These are phyloP conservation scores for Leucaena leucocephala DNA, from an alignment of 306 rosid genomes.

Conservation along the genomic window DNA sequence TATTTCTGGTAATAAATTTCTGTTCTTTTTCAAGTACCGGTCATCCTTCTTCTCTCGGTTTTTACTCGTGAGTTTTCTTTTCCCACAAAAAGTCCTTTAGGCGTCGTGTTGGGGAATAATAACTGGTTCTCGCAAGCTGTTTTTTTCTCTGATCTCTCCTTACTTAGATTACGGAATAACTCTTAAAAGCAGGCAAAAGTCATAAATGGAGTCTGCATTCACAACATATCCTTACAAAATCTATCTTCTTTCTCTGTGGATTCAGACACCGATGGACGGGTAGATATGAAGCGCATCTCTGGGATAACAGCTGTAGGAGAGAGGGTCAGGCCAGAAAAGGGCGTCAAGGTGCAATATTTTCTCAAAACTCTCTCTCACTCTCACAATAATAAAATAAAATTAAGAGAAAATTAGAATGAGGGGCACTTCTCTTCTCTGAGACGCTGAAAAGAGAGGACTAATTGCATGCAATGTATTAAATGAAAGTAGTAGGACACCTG, in stretches of 20 bases:
- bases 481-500: conserved; percentile 24
- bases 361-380: not conserved
- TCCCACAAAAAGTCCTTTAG: not conserved
- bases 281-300: conserved; percentile 96
- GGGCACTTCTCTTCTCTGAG: not conserved
- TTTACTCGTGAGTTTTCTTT: not conserved
- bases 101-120: not conserved
- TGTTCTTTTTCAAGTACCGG: not conserved
- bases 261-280: conserved; percentile 96
- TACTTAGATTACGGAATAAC: not conserved
- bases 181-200: not conserved
- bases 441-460: conserved; percentile 22
- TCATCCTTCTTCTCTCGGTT: not conserved
- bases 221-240: not conserved
- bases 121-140: too few species aligned
- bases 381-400: not conserved
- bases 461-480: too few species aligned
- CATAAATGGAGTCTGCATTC: conserved; percentile 6
- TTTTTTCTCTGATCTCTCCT: too few species aligned
- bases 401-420: not conserved
- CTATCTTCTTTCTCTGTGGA: not conserved
- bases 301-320: conserved; percentile 93
- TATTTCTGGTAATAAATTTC: not conserved
- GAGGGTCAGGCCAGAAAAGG: conserved; percentile 94
- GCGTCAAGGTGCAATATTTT: conserved; percentile 72